A percentile compares a stretch with the other conserved stretches of the same genome.
These are phyloP conservation scores for Kazachstania kunashirensis DNA, from an alignment of 805 yeast genomes.

Conservation along the genomic window DNA sequence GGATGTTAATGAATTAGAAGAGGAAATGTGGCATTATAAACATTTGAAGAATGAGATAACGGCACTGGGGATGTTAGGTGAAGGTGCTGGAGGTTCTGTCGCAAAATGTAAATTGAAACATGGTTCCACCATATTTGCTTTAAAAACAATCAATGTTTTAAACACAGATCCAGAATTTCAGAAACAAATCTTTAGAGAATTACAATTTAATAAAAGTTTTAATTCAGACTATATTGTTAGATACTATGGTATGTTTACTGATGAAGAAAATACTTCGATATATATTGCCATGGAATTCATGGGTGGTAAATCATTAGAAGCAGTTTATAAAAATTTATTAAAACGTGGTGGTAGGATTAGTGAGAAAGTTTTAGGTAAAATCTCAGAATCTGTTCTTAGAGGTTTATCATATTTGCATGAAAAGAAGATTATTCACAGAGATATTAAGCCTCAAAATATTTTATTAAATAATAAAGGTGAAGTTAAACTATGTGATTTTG, in stretches of 20 bases:
- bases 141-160: slow-evolving; percentile 44
- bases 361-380: slow-evolving; percentile 84
- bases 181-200: slow-evolving; percentile 81
- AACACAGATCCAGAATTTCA: slow-evolving; percentile 69
- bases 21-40: slow-evolving; percentile 62
- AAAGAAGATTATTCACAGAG: slow-evolving; percentile 84
- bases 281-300: slow-evolving; percentile 96
- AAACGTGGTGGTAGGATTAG: slow-evolving; percentile 77
- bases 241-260: slow-evolving; percentile 86
- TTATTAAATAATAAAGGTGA: slow-evolving; percentile 65
- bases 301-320: slow-evolving; percentile 87
- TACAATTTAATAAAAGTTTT: slow-evolving; percentile 79
- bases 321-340: slow-evolving; percentile 72
- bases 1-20: slow-evolving; percentile 50
- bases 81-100: slow-evolving; percentile 92
- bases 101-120: slow-evolving; percentile 58
- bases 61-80: slow-evolving; percentile 70
- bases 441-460: slow-evolving; percentile 92
- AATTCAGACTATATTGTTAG: slow-evolving; percentile 76
- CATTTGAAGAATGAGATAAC: slow-evolving; percentile 46
- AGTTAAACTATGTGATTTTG: slow-evolving; percentile 92
- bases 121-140: slow-evolving; percentile 66
- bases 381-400: slow-evolving; percentile 74
- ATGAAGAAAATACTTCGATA: slow-evolving; percentile 66
- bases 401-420: slow-evolving; percentile 86